Percentiles rank a stretch among this genome's conserved stretches.
These are phyloP conservation scores for Fraxinus sp. DNA, from an alignment of 305 asterid genomes.

Conservation along the genomic window DNA sequence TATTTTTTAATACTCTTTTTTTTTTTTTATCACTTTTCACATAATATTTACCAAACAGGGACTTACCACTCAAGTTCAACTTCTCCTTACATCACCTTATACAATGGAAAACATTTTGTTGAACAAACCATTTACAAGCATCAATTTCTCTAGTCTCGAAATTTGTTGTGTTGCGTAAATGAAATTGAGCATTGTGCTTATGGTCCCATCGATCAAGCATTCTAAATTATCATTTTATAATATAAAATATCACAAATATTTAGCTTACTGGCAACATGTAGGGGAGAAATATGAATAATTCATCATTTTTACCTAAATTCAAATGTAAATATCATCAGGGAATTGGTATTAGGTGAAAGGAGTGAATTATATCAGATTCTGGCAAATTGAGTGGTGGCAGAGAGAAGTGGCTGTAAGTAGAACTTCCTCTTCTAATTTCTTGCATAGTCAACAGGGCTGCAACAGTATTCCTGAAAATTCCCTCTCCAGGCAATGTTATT, in stretches of 20 bases:
- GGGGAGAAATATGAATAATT: not conserved
- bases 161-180: not conserved
- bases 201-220: not conserved
- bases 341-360: slow-evolving; percentile 63
- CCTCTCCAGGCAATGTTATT: slow-evolving; percentile 52
- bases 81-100: no score
- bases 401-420: slow-evolving; percentile 79
- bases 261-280: not conserved
- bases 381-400: slow-evolving; percentile 83
- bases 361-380: slow-evolving; percentile 57
- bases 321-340: slow-evolving; percentile 28
- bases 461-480: slow-evolving; percentile 81
- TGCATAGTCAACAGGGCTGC: slow-evolving; percentile 84
- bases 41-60: no score
- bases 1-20: no score
- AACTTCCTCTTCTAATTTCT: slow-evolving; percentile 88
- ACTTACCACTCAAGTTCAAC: no score
- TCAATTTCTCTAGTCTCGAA: not conserved
- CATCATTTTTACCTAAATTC: not conserved
- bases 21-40: no score
- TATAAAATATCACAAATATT: not conserved
- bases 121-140: not conserved
- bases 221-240: not conserved
- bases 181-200: not conserved
- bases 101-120: not conserved